phyloP scores from a whole-genome alignment of 208 protist genomes.

The Trypanosoma cruzi region DNA sequence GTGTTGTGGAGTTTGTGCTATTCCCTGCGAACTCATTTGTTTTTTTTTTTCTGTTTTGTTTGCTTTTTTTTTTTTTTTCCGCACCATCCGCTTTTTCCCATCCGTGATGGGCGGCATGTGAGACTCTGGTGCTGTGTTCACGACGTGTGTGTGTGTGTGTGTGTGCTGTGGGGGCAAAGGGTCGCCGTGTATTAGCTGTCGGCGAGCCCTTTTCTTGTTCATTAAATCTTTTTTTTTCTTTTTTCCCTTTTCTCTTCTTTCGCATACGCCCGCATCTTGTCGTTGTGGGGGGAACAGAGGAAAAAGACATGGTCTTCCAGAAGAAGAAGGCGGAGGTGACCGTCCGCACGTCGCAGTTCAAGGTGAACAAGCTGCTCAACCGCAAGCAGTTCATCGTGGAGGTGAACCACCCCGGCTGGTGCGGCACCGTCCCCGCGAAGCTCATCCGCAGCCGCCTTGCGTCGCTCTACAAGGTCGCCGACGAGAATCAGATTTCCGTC shows the following conservation, averaged over 20 bases:
- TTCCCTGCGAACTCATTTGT: neutral
- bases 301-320: slow-evolving; percentile 85
- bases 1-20: neutral
- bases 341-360: slow-evolving; percentile 97
- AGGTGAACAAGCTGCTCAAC: slow-evolving; percentile 99
- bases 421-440: slow-evolving; percentile 93
- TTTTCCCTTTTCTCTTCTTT: too few relatives aligned
- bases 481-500: slow-evolving; percentile 95
- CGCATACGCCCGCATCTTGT: too few relatives aligned
- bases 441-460: slow-evolving; percentile 96
- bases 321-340: slow-evolving; percentile 93
- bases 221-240: slow-evolving; percentile 10
- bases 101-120: too few relatives aligned
- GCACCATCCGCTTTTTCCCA: slow-evolving; percentile 8
- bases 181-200: too few relatives aligned
- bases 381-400: slow-evolving; percentile 99
- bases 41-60: too few relatives aligned
- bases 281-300: too few relatives aligned
- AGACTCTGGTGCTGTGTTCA: too few relatives aligned
- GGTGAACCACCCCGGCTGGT: slow-evolving; percentile 88
- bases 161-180: too few relatives aligned
- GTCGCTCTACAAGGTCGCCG: slow-evolving; percentile 97
- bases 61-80: too few relatives aligned
- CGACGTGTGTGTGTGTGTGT: too few relatives aligned
- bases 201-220: slow-evolving; percentile 5